Evolutionary conservation across 2,329 filamentous ascomycete genomes (phyloP).

Genomic region (Diaporthe ilicicola): DNA sequence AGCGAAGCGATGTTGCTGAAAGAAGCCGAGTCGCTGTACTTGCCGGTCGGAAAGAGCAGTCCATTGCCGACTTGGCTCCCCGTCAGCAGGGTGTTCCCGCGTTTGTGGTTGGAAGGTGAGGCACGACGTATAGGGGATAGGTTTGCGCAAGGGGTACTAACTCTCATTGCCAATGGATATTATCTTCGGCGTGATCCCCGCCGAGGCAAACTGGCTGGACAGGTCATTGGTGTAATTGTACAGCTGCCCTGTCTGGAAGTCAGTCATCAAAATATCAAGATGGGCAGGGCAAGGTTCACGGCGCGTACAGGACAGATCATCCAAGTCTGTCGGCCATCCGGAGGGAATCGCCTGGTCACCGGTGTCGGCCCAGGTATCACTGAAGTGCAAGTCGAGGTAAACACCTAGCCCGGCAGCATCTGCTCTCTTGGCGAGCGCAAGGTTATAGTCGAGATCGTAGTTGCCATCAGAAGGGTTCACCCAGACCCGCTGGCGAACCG

Average conservation of each 20-base stretch:
- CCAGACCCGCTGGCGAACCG: conserved; percentile 76
- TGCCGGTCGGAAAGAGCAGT: conserved; percentile 71
- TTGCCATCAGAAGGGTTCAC: conserved; percentile 71
- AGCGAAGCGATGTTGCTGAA: conserved; percentile 69
- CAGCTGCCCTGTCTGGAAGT: conserved; percentile 43
- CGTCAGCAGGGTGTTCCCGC: background rate
- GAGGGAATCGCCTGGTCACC: conserved; percentile 67
- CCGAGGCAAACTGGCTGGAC: conserved; percentile 66
- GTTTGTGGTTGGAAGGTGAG: background rate
- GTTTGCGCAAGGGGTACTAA: background rate
- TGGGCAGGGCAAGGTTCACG: background rate
- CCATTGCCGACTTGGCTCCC: conserved; percentile 59
- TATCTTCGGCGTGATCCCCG: conserved; percentile 65
- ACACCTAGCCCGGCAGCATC: conserved; percentile 68
- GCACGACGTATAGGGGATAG: background rate
- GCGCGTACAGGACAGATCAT: conserved; percentile 62
- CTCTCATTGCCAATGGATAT: conserved; percentile 79
- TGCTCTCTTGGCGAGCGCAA: conserved; percentile 72
- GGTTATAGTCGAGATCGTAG: conserved; percentile 76
- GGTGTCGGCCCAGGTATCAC: conserved; percentile 77
- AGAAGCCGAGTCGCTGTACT: conserved; percentile 48
- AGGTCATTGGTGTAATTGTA: conserved; percentile 75
- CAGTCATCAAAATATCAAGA: background rate
- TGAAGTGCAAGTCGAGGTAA: conserved; percentile 71
- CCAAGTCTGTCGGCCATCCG: conserved; percentile 69